Evolutionary conservation across 2,329 filamentous ascomycete genomes (phyloP), one percentile per base, ranked within the genome.

Genomic region (Cladosporium cucumerinum): DNA sequence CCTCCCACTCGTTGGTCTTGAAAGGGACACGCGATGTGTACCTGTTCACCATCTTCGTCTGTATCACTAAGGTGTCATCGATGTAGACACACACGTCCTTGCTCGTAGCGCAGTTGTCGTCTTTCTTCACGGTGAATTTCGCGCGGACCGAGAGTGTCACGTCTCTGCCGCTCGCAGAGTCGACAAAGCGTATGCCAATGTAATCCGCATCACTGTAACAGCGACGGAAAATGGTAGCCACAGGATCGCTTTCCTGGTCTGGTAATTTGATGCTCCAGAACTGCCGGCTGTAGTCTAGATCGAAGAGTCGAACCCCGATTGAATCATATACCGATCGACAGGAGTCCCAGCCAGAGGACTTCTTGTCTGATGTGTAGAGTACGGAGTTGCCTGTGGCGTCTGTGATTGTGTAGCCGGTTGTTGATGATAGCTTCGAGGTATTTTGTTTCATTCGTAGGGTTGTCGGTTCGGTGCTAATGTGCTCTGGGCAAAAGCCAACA

Each of bases 1-100:
- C 32, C n/a, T 62, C 49, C 60, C 60, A 62, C 18, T 62, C 60
- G 30, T 62, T 62, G 21, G 25, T 25, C 34, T 46, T 62, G 25
- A 62, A 62, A n/a, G 60, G 60, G 14, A 62, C 49, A 11, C 60
- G 49, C 16, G 60, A 16, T 11, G 23, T 62, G 25, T 55, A 30
- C 11, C 60, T 23, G 6, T 62, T 43, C 12, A 55, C 23, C 49
- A 62, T 62, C 49, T 46, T 54, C 32, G 60, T 62, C 49, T 55
- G 60, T 12, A 62, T 28, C 3, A 62, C 32, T 26, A 55, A 18
- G 1, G 18, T 30, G 23, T 46, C 49, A 3, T 32, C 60, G 12
- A 23, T 10, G 30, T 55, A 62, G 5, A 62, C 11, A 14, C 30
- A 54, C 2, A 43, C 48, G 14, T 62, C 60, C 34, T 62, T 62